Base-by-base conservation (phyloP, 768 basidiomycete species). In the Serendipita indica region DNA sequence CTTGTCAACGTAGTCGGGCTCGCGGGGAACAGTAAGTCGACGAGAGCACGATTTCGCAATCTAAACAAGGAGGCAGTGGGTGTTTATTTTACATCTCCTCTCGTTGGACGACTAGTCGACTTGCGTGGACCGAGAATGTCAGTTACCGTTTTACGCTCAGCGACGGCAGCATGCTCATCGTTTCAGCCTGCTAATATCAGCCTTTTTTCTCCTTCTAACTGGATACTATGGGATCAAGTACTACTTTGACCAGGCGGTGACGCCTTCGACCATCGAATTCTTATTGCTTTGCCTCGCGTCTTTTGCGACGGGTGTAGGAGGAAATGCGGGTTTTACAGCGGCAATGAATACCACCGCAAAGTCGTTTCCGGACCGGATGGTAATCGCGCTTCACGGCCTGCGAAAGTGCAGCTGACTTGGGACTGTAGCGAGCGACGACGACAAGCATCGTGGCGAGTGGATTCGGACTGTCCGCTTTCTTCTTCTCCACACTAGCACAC, bases 401-500 rank as follows among this genome's bases (percentile, higher is more conserved):
- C 20, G 30, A 3, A 58, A 12, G 25, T 58, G 32, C 13, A 57
- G 20, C 25, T 58, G 22, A 16, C 22, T 57, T 14, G 35, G 5
- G 39, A 39, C 28, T 54, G 27, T 46, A 89, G 84, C 77, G 89
- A 18, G 89, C 83, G 10, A 81, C 81, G 0, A 78, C 81, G 6
- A 88, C 85, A 0, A 84, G 84, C 1, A 67, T 89, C 6, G 89
- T 92, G 33, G 70, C 91, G 18, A 88, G 89, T 0, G 91, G 89
- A 32, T 91, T 89, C 62, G 91, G 92, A 0, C 79, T 97, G 14
- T 91, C 89, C 0, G 92, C 92, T 0, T 94, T 94, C 73, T 74
- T 87, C 62, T 96, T 93, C 70, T 86, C 88, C 12, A 77, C 81
- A 0, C 70, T 93, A 34, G 81, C 89, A 0, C 82, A 84, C 59